Percentiles rank a stretch among this genome's conserved stretches.
phyloP scores from a whole-genome alignment of 345 rosid genomes.

The Pseudoturritis turrita region DNA sequence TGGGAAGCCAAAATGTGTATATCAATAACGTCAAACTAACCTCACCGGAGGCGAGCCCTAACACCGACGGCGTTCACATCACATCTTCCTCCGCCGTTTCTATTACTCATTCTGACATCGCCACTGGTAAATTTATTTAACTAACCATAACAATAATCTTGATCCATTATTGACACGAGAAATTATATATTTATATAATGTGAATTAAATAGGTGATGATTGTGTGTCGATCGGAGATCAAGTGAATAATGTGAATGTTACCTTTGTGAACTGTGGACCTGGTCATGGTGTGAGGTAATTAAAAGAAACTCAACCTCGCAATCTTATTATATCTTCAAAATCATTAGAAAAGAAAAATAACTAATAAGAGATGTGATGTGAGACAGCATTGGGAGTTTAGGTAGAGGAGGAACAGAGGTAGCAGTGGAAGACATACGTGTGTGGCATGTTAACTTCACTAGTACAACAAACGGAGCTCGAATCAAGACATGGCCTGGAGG shows the following conservation, averaged over 20 bases:
- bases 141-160: background rate
- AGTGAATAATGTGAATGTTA: conserved; percentile 12
- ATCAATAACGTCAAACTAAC: conserved; percentile 19
- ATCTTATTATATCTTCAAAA: too few relatives aligned
- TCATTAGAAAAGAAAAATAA: background rate
- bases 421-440: conserved; percentile 41
- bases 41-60: conserved; percentile 35
- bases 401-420: conserved; percentile 19
- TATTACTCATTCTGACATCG: conserved; percentile 14
- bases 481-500: conserved; percentile 65
- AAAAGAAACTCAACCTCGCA: background rate
- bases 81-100: conserved; percentile 28
- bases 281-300: conserved; percentile 41
- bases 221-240: conserved; percentile 44
- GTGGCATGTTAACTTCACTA: conserved; percentile 25
- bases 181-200: too few relatives aligned
- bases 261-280: conserved; percentile 26
- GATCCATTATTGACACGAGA: background rate
- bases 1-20: conserved; percentile 19
- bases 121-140: conserved; percentile 21
- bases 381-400: conserved; percentile 58
- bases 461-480: conserved; percentile 48
- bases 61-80: conserved; percentile 40
- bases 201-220: conserved; percentile 60
- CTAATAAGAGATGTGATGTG: background rate